Conservation (phyloP, 1,284 basidiomycete species). For the Ganoderma lingzhi region DNA sequence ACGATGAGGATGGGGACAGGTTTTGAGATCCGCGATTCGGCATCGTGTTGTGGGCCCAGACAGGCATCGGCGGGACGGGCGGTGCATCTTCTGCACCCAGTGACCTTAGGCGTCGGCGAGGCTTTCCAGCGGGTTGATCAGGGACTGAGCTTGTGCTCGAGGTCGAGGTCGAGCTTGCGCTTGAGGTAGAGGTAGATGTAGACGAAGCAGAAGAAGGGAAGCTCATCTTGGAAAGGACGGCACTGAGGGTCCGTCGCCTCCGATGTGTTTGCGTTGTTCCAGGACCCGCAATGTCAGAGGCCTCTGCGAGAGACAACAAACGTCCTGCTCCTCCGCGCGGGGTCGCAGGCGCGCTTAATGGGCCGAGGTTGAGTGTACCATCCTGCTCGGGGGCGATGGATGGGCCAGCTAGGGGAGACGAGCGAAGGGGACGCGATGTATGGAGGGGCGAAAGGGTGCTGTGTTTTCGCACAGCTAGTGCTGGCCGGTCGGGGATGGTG, state of each 20-base stretch:
- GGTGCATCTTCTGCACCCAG: constrained; percentile 20
- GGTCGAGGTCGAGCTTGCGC: constrained; percentile 2
- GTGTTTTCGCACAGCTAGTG: constrained; percentile 28
- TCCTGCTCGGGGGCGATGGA: constrained; percentile 36
- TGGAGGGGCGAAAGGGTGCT: constrained; percentile 31
- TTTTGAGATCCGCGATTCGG: background rate
- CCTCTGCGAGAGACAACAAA: constrained; percentile 22
- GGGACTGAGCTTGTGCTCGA: background rate
- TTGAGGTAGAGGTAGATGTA: constrained; percentile 7
- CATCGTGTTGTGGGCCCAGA: constrained; percentile 20
- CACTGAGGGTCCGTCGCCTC: constrained; percentile 22
- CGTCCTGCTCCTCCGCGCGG: constrained; percentile 20
- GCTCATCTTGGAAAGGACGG: constrained; percentile 28
- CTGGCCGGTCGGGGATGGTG: constrained; percentile 23
- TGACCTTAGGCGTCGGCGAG: constrained; percentile 21
- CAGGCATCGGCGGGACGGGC: constrained; percentile 26
- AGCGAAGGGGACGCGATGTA: constrained; percentile 36
- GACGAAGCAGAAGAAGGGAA: constrained; percentile 16
- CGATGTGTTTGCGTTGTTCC: constrained; percentile 19
- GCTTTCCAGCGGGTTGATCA: constrained; percentile 4
- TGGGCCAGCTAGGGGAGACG: constrained; percentile 42
- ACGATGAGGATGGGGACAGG: constrained; percentile 8
- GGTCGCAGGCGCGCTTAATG: constrained; percentile 23
- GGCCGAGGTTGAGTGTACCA: constrained; percentile 21
- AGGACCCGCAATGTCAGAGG: constrained; percentile 11